Base-by-base conservation (phyloP, 1,284 basidiomycete genomes). In the Hemileia vastatrix region DNA sequence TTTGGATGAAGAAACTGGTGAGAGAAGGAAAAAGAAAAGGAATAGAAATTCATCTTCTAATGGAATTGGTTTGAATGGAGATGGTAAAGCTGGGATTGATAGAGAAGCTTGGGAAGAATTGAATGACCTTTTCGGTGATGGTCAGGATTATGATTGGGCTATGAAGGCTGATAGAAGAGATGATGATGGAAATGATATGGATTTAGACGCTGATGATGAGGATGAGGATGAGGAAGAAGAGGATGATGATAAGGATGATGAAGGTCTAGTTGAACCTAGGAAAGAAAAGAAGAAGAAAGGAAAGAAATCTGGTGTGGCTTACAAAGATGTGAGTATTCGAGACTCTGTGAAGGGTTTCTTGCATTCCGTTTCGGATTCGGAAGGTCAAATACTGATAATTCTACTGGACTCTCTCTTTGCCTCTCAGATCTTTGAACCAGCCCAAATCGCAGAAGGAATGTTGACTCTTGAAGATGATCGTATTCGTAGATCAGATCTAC, bases 41-140 rank as follows among this genome's bases (percentile, higher is more conserved):
- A 50, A 32, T 24, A 50, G n/a, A 18, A 50, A 50, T 11, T 32
- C 23, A 13, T 13, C 9, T 13, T 15, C n/a, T n/a, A n/a, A 65
- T 51, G 13, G 49, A 43, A 4, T 45, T 63, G 3, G 54, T 57
- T 44, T 24, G 15, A 53, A 64, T 57, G 9, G 57, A 27, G 3
- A 47, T 45, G 52, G 69, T 64, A 49, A 64, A 66, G 18, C 40
- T 27, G 4, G 69, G 68, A 18, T 69, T 54, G 54, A n/a, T n/a
- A n/a, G n/a, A n/a, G n/a, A n/a, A n/a, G 76, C 91, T 36, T 95
- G 92, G 90, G 87, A 91, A 64, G 95, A 96, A 77, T 88, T 98
- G 53, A 87, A 88, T 66, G 94, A 92, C 66, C 90, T 98, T 6
- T 99, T 98, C 72, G 94, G 95, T 44, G 90, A 95, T 69, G 95